Conservation (phyloP, 177 flowering plant genomes). For the Vitis hybrid region DNA sequence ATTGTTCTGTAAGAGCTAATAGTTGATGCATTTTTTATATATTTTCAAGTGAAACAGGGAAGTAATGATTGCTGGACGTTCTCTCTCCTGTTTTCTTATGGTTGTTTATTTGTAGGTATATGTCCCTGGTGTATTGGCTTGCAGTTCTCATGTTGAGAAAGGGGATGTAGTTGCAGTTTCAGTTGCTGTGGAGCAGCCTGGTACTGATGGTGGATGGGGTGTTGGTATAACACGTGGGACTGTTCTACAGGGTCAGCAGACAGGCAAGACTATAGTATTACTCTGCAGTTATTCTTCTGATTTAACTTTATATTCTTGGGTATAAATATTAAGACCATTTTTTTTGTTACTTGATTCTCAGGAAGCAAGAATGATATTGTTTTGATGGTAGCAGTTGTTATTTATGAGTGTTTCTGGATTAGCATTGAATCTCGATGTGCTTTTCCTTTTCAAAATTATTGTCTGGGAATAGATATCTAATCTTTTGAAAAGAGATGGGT, state of each 20-base stretch:
- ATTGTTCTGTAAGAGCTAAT: not conserved
- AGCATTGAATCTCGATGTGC: no score
- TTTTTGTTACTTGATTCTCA: no score
- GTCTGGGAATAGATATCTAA: no score
- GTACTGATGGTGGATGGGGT: conserved; percentile 69
- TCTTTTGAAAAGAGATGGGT: no score
- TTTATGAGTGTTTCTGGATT: no score
- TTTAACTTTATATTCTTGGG: not conserved
- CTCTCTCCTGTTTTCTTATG: conserved; percentile 1
- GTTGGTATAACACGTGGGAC: conserved; percentile 89
- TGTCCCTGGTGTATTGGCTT: conserved; percentile 98
- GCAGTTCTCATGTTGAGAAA: conserved; percentile 94
- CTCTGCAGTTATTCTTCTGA: not conserved
- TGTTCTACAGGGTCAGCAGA: conserved; percentile 63
- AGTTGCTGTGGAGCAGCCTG: conserved; percentile 85
- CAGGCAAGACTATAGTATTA: conserved; percentile 45
- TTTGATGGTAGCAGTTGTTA: no score
- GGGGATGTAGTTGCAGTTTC: conserved; percentile 93
- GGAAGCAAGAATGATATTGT: no score
- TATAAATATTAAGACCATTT: not conserved
- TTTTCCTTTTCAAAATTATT: no score
- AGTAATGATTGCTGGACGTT: not conserved
- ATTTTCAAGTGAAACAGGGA: not conserved
- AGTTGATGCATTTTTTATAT: not conserved
- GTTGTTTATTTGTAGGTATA: conserved; percentile 50